Evolutionary conservation across 768 basidiomycete species (phyloP), one percentile per base, ranked within the genome.

Genomic region (Boletus reticulatus): DNA sequence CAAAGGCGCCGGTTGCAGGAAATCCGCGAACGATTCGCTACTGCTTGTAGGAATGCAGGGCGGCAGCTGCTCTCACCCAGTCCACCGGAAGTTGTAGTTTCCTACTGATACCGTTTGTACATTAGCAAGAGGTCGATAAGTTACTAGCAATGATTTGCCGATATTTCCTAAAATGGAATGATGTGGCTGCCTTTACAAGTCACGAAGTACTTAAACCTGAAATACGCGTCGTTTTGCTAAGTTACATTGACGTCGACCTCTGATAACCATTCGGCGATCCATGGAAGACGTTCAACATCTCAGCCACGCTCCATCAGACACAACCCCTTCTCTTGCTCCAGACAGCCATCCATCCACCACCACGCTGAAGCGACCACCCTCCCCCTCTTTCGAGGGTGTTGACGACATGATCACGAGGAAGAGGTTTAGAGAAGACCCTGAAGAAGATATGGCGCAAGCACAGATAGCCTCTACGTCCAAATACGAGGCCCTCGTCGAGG

Each of bases 331-430:
- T 27, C 42, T 63, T 24, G 45, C 52, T 11, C 61, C 36, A 19
- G 62, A 60, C 50, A 48, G 44, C 37, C 56, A 58, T 12, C 53
- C 63, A 8, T 51, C 72, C 22, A 50, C 52, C 53, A 56, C 64
- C 9, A 46, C 61, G 11, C 72, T 81, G 51, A 90, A 90, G 71
- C 84, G 88, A 62, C 77, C 79, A 50, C 84, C 81, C 17, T 85
- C 87, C 22, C 72, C 80, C 11, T 80, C 83, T 54, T 84, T 83
- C 66, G 81, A 84, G 56, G 77, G 72, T 48, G 62, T 70, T 36
- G 77, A 76, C 55, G 75, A 66, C 44, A 77, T 80, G 55, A 66
- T 72, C 60, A 80, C 74, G 62, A 76, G 81, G 62, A 89, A 89
- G 78, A 80, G 82, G 67, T 67, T 82, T 64, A 88, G 80, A 68